Evolutionary conservation across 805 yeast species (phyloP).

Genomic region (Metschnikowia amazonensis): DNA sequence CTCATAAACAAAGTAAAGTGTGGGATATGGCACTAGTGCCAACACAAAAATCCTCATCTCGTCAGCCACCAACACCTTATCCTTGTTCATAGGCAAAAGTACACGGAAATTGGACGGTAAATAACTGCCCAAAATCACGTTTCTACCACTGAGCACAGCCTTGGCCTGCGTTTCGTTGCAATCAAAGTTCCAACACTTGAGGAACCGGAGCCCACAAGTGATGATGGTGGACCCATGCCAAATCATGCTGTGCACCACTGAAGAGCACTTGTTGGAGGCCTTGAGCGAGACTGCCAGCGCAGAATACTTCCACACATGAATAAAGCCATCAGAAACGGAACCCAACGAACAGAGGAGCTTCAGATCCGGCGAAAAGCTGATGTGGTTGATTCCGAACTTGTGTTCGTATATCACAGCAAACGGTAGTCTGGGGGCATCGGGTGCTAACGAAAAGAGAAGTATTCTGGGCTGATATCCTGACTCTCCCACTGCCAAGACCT

Average conservation of each 20-base stretch:
- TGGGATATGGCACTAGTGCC: conserved; percentile 15
- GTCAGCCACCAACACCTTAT: conserved; percentile 36
- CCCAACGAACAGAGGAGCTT: conserved; percentile 58
- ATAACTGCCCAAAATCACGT: conserved; percentile 49
- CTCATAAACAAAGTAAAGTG: conserved; percentile 14
- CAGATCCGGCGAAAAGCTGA: conserved; percentile 59
- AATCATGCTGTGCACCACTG: conserved; percentile 49
- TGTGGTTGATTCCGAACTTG: conserved; percentile 54
- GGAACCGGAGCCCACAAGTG: conserved; percentile 58
- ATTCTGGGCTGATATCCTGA: conserved; percentile 66
- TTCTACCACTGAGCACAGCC: conserved; percentile 49
- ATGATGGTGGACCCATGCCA: conserved; percentile 48
- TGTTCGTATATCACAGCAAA: conserved; percentile 57
- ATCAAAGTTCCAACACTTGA: conserved; percentile 56
- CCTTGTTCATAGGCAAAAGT: conserved; percentile 29
- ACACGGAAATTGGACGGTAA: conserved; percentile 50
- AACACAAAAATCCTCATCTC: conserved; percentile 32
- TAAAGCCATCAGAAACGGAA: conserved; percentile 62
- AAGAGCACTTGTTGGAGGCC: conserved; percentile 61
- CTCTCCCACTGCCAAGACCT: conserved; percentile 65
- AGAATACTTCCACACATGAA: conserved; percentile 55
- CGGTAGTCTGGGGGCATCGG: conserved; percentile 46
- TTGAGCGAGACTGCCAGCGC: conserved; percentile 21
- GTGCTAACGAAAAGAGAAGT: conserved; percentile 54
- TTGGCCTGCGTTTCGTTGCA: conserved; percentile 8